Conservation (phyloP, 2,329 filamentous ascomycete genomes). For the Aspergillus sp. region DNA sequence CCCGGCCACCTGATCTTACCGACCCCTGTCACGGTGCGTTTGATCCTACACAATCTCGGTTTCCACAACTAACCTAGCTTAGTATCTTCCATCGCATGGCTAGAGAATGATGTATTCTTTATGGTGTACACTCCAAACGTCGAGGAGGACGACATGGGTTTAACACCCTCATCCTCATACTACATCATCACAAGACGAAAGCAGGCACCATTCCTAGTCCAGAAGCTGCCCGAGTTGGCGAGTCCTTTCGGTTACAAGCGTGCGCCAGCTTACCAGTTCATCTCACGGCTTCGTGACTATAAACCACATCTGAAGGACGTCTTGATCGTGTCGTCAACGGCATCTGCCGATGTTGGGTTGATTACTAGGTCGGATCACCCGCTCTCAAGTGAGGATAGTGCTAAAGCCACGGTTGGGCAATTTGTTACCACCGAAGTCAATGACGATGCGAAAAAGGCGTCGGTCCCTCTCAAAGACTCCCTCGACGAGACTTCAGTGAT, state of each 20-base stretch:
- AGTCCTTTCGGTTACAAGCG: conserved; percentile 70
- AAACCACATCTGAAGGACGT: conserved; percentile 79
- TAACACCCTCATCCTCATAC: conserved; percentile 69
- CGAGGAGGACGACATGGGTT: conserved; percentile 58
- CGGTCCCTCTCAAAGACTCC: conserved; percentile 70
- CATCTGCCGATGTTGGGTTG: conserved; percentile 76
- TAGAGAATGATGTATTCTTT: conserved; percentile 85
- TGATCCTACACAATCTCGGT: background rate
- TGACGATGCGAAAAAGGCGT: conserved; percentile 76
- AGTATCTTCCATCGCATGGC: conserved; percentile 83
- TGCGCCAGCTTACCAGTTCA: conserved; percentile 73
- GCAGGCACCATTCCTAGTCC: conserved; percentile 67
- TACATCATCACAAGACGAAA: conserved; percentile 75
- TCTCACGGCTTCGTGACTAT: conserved; percentile 78
- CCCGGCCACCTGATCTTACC: conserved; percentile 71
- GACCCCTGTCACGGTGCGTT: conserved; percentile 68
- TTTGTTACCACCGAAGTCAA: conserved; percentile 66
- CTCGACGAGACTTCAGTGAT: conserved; percentile 75
- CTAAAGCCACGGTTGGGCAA: conserved; percentile 64
- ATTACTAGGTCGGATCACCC: conserved; percentile 74
- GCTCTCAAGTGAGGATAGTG: conserved; percentile 64
- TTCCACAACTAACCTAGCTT: conserved; percentile 25
- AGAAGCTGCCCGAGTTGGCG: conserved; percentile 75
- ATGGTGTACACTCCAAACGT: conserved; percentile 71
- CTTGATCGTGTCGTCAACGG: conserved; percentile 80